Percentiles rank a stretch among this genome's conserved stretches.
Evolutionary conservation across 192 early-diverging fungal species (phyloP).

Genomic region (Glomus cerebriforme): DNA sequence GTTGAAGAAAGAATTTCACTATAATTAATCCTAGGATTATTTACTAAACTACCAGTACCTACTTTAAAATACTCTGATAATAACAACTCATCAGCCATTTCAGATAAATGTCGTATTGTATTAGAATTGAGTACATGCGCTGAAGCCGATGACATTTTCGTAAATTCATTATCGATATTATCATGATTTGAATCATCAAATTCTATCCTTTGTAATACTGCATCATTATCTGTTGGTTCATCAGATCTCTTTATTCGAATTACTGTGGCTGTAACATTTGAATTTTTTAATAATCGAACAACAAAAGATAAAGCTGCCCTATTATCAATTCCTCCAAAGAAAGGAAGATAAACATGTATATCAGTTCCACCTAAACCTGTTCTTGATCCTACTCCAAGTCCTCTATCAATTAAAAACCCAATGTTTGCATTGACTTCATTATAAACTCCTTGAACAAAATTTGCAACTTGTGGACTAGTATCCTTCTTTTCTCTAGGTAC

Average conservation of each 20-base stretch:
- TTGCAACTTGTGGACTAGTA: conserved; percentile 49
- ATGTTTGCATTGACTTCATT: conserved; percentile 36
- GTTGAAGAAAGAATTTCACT: conserved; percentile 33
- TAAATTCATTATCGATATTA: too few relatives aligned
- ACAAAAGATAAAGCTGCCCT: conserved; percentile 60
- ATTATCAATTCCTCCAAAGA: conserved; percentile 76
- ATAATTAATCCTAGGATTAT: conserved; percentile 35
- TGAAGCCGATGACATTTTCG: conserved; percentile 26
- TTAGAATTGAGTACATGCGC: not conserved
- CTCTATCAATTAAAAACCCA: conserved; percentile 75
- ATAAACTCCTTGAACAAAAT: conserved; percentile 55
- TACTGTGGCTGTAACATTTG: conserved; percentile 46
- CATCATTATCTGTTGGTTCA: conserved; percentile 17
- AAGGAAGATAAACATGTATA: conserved; percentile 62
- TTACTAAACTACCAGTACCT: conserved; percentile 12
- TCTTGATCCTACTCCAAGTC: conserved; percentile 55
- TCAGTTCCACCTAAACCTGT: not conserved
- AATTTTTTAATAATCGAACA: conserved; percentile 47
- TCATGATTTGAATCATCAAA: too few relatives aligned
- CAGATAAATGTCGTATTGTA: conserved; percentile 6
- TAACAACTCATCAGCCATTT: conserved; percentile 4
- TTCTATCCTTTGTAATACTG: not conserved
- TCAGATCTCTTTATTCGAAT: conserved; percentile 45
- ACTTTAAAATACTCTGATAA: conserved; percentile 1
- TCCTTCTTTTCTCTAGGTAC: not conserved